Evolutionary conservation across 192 early-diverging fungal genomes (phyloP).

Genomic region (Dissophora globulifera): DNA sequence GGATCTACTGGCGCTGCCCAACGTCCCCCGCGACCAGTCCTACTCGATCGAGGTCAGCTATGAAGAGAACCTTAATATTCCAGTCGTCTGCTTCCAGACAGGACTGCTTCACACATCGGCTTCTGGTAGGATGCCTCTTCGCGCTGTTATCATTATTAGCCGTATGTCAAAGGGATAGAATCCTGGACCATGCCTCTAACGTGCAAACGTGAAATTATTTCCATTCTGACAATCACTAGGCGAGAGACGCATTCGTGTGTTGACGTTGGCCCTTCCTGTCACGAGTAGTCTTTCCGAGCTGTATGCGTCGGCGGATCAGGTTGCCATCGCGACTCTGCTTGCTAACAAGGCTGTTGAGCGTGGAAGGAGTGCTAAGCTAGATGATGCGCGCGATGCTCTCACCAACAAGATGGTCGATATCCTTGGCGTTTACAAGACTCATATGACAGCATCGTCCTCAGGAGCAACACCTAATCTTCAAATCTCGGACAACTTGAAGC

Average conservation of each 20-base stretch:
- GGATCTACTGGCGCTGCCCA: conserved; percentile 91
- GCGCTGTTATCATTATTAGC: no score
- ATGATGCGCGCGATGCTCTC: conserved; percentile 94
- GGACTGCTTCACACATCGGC: conserved; percentile 91
- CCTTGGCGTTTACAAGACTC: conserved; percentile 87
- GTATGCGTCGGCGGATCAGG: conserved; percentile 84
- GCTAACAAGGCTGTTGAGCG: conserved; percentile 93
- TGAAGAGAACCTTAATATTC: conserved; percentile 77
- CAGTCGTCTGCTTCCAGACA: conserved; percentile 92
- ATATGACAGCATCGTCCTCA: conserved; percentile 72
- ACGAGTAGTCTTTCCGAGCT: conserved; percentile 83
- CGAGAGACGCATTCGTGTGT: conserved; percentile 93
- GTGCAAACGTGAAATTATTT: no score
- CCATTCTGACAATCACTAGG: conserved; percentile 3
- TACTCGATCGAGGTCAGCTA: conserved; percentile 86
- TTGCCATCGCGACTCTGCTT: conserved; percentile 83
- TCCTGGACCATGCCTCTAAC: no score
- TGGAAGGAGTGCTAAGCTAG: conserved; percentile 83
- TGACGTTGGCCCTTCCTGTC: conserved; percentile 90
- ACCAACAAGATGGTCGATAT: conserved; percentile 88
- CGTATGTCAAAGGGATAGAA: no score
- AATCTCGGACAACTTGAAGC: conserved; percentile 83
- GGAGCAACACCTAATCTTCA: conserved; percentile 85
- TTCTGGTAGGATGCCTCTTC: conserved; percentile 48
- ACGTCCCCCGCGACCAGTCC: conserved; percentile 90